Evolutionary conservation across 2,329 filamentous ascomycete species (phyloP).

Genomic region (Sclerotinia sclerotiorum): DNA sequence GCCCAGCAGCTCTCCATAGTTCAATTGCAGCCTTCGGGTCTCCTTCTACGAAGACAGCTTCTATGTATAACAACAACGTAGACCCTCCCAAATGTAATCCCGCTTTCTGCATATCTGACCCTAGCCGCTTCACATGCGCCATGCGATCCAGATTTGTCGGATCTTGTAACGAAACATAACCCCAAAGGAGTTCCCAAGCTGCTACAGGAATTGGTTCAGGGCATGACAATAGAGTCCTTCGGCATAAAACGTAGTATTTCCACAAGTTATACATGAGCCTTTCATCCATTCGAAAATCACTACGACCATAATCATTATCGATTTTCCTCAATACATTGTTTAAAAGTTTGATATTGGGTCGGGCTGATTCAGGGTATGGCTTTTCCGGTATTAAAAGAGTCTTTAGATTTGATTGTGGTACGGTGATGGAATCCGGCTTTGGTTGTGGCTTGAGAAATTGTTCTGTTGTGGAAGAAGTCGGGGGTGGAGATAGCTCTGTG

Average conservation of each 20-base stretch:
- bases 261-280: constrained; percentile 37
- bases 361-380: background rate
- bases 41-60: constrained; percentile 65
- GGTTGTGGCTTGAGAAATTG: constrained; percentile 7
- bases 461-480: constrained; percentile 8
- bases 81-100: constrained; percentile 54
- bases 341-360: background rate
- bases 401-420: background rate
- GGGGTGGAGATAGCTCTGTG: constrained; percentile 7
- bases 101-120: constrained; percentile 63
- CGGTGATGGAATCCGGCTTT: background rate
- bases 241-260: constrained; percentile 52
- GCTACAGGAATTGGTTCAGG: constrained; percentile 58
- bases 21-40: constrained; percentile 46
- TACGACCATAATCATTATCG: constrained; percentile 1
- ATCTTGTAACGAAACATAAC: constrained; percentile 51
- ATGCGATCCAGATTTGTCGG: constrained; percentile 55
- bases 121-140: constrained; percentile 59
- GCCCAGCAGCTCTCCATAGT: constrained; percentile 43
- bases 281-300: constrained; percentile 11
- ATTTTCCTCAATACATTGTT: background rate
- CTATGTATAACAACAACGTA: constrained; percentile 66
- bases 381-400: background rate
- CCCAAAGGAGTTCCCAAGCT: constrained; percentile 67
- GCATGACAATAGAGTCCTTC: constrained; percentile 46